Evolutionary conservation across 2,329 filamentous ascomycete genomes (phyloP), one percentile per base, ranked within the genome.

Genomic region (Beauveria caledonica): DNA sequence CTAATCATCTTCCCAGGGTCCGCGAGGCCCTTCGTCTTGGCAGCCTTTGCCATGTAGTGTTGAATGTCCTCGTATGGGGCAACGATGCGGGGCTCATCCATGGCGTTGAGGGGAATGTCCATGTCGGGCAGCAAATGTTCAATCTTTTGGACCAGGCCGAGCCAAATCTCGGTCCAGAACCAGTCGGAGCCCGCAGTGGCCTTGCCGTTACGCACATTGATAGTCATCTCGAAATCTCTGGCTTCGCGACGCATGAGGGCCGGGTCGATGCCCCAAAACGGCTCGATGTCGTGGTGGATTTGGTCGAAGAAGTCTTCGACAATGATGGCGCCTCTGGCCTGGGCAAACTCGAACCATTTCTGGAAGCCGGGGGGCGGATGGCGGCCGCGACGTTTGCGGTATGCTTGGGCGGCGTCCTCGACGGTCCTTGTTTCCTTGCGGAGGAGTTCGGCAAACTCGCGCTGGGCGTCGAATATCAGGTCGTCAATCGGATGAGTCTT

Each of bases 71-170:
- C 85, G 78, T 80, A 87, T 3, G 85, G 80, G 2, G 83, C 81
- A 13, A 88, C 78, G 9, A 89, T 67, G 27, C 86, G 77, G 44
- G 86, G 86, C 67, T 88, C 85, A 65, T 89, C 86, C 79, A 88
- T 84, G 36, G 81, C 77, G 64, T 88, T 89, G 62, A 88, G 76
- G 0, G 86, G 79, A 61, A 88, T 78, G 62, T 88, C 85, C 80
- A 89, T 85, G 66, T 89, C 85, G 1, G 86, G 86, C 17, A 88
- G 73, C 58, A 82, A 62, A 44, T 80, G 72, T 63, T 81, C 77
- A n/a, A 85, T 76, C 0, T 77, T 77, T 61, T 77, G 73, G 65
- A 83, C 74, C 73, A 85, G 73, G 54, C 79, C 70, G 36, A 80
- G 70, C 82, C 82, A 84, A 62, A 85, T 79, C 65, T 77, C 71